Evolutionary conservation across 257 asterid species (phyloP), one percentile per base, ranked within the genome.

Genomic region (Cynanchum wilfordii): DNA sequence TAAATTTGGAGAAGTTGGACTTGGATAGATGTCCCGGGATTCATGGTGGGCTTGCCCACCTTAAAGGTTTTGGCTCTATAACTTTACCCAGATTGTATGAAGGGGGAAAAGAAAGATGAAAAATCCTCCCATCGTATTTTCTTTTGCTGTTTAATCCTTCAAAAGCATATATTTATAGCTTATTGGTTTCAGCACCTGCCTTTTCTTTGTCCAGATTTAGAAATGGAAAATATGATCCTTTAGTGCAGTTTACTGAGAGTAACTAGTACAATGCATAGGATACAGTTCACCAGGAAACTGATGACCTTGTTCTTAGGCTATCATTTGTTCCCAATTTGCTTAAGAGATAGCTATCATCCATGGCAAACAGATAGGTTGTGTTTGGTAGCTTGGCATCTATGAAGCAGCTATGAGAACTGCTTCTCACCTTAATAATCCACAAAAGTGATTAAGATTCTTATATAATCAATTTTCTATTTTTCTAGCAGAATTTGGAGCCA

Each of bases 11-110:
- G 55, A 87, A 86, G 79, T 77, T 95, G 83, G 97, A 92, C 75
- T 74, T 95, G 72, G 99, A 92, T 84, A 87, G 97, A 79, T 92
- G 98, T 81, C 89, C 96, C 20, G 80, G 83, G 67, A 87, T 90
- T 82, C 91, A 86, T 25, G 97, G 96, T 50, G 98, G 98, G 62
- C 90, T 95, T 24, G 79, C 84, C 75, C 93, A 95, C 75, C 77
- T 95, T 1, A 85, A 84, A 86, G 98, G 98, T 90, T 64, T 73
- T 67, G 78, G 76, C 72, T 59, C 44, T 30, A 45, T 19, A 5
- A 3, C 38, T 3, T 7, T 30, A 11, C 40, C 40, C 19, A 38
- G 59, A 1, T 50, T 49, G 1, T 33, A 6, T 5, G 30, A 42
- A 47, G 56, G 22, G 17, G 8, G 8, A 3, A 52, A 19, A 20